These are phyloP conservation scores for Cymbopogon citratus DNA, from an alignment of 176 grass and related monocot species.

Conservation along the genomic window DNA sequence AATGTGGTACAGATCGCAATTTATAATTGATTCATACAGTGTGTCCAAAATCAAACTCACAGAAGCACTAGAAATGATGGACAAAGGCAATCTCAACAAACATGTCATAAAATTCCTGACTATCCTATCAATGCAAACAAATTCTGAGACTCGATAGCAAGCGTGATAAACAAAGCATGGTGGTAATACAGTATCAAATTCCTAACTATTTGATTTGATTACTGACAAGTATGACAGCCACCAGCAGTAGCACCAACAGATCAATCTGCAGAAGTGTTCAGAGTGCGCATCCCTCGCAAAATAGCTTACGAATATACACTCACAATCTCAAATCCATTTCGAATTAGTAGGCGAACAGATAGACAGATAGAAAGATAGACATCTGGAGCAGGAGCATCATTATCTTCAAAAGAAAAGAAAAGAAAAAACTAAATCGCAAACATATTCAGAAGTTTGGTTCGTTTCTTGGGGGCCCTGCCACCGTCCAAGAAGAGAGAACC, in stretches of 20 bases:
- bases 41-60: not conserved
- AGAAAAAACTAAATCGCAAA: constrained; percentile 22
- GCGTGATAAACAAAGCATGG: not conserved
- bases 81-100: not conserved
- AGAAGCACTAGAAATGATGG: not conserved
- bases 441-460: constrained; percentile 21
- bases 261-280: constrained; percentile 3
- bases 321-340: constrained; percentile 34
- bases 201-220: constrained; percentile 23
- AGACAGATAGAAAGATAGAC: not conserved
- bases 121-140: not conserved
- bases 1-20: not conserved
- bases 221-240: constrained; percentile 20
- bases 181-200: not conserved
- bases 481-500: constrained; percentile 5
- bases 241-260: not conserved
- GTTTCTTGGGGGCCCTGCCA: constrained; percentile 7
- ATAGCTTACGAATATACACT: constrained; percentile 40
- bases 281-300: not conserved
- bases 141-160: not conserved
- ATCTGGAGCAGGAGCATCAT: constrained; percentile 14
- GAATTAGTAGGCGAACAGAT: constrained; percentile 13
- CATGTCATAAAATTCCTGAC: not conserved
- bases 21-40: not conserved
- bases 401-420: constrained; percentile 7